Evolutionary conservation across 139 green algal species (phyloP).

Genomic region (Spirogloea muscicola): DNA sequence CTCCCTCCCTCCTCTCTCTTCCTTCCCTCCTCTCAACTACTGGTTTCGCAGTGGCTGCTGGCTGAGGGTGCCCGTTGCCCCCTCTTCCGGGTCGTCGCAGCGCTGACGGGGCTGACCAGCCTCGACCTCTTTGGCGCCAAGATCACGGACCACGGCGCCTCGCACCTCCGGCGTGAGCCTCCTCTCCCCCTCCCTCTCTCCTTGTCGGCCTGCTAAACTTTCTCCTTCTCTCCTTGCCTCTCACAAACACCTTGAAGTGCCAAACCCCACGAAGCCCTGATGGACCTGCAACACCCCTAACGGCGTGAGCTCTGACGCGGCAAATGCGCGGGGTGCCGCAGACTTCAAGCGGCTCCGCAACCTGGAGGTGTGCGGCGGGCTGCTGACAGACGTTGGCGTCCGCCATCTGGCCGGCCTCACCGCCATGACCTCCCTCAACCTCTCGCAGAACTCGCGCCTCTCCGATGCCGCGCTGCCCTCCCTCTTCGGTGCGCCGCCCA

Average conservation of each 20-base stretch:
- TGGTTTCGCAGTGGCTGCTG: no score
- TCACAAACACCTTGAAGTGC: no score
- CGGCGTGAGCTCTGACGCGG: no score
- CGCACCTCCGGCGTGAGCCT: constrained; percentile 13
- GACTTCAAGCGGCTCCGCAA: constrained; percentile 33
- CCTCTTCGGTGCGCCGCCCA: not conserved
- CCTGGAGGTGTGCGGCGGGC: constrained; percentile 41
- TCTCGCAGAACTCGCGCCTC: constrained; percentile 21
- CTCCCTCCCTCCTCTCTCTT: no score
- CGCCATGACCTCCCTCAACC: constrained; percentile 35
- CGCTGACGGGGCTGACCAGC: constrained; percentile 10
- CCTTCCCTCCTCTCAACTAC: no score
- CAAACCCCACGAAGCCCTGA: no score
- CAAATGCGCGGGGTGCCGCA: no score
- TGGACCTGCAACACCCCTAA: no score
- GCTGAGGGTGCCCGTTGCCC: no score
- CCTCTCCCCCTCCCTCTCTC: no score
- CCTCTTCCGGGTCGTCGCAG: not conserved
- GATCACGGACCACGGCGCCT: constrained; percentile 32
- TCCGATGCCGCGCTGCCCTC: not conserved
- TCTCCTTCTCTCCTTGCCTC: no score
- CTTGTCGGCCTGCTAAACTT: no score
- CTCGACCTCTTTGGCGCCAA: constrained; percentile 46
- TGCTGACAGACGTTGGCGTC: constrained; percentile 37
- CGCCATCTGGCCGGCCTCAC: constrained; percentile 14